Evolutionary conservation across 1,284 basidiomycete species (phyloP).

Genomic region (Ustilago loliicola): DNA sequence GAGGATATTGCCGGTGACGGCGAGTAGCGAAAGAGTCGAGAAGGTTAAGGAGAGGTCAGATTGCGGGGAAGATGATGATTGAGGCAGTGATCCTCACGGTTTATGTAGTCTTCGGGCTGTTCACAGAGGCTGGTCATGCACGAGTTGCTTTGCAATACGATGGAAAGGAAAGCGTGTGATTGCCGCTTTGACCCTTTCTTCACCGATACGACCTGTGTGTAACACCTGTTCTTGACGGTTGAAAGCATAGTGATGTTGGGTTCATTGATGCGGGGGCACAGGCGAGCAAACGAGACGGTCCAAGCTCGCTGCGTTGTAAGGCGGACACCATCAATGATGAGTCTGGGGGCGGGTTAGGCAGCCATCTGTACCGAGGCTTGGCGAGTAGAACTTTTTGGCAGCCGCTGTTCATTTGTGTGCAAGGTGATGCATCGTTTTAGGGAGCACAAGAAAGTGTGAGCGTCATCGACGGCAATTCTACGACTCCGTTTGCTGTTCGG

Average conservation of each 20-base stretch:
- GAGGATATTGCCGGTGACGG: background rate
- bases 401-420: slow-evolving; percentile 9
- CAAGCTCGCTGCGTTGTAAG: slow-evolving; percentile 1
- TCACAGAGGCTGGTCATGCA: background rate
- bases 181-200: slow-evolving; percentile 1
- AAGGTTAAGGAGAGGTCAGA: background rate
- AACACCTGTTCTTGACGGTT: no score
- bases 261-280: background rate
- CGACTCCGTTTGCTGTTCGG: background rate
- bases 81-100: background rate
- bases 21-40: background rate
- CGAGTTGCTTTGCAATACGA: background rate
- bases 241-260: background rate
- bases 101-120: background rate
- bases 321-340: background rate
- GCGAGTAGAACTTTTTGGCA: slow-evolving; percentile 3
- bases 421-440: slow-evolving; percentile 6
- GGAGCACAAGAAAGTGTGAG: background rate
- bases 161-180: background rate
- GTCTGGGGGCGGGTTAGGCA: no score
- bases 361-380: background rate
- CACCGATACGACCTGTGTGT: background rate
- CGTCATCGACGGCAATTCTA: slow-evolving; percentile 11
- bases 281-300: background rate
- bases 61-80: background rate